These are phyloP conservation scores for Aspergillus pseudotamarii DNA, from an alignment of 2,329 filamentous ascomycete species.

Conservation along the genomic window DNA sequence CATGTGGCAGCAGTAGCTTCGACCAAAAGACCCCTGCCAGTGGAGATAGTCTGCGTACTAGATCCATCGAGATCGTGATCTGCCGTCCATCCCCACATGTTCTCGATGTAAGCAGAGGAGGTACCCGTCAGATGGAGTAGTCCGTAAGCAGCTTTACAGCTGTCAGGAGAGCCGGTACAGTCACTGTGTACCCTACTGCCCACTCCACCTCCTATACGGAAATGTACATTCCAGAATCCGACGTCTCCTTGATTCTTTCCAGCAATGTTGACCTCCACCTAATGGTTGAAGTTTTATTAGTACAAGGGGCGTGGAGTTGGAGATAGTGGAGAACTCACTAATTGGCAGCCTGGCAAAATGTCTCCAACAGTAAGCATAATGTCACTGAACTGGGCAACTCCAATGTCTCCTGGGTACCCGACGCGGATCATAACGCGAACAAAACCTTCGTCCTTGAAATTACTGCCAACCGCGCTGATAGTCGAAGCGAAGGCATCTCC, in stretches of 20 bases:
- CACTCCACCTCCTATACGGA: constrained; percentile 51
- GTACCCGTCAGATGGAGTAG: constrained; percentile 53
- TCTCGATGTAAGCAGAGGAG: constrained; percentile 57
- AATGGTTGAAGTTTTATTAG: neutral
- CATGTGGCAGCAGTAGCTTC: constrained; percentile 48
- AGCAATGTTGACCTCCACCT: constrained; percentile 55
- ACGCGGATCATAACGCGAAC: constrained; percentile 55
- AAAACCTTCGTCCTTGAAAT: constrained; percentile 46
- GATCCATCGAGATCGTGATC: constrained; percentile 53
- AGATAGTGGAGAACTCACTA: constrained; percentile 26
- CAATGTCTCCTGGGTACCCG: constrained; percentile 52
- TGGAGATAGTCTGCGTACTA: constrained; percentile 33
- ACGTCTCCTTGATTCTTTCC: constrained; percentile 52
- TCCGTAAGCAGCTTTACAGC: constrained; percentile 53
- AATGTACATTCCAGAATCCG: constrained; percentile 52
- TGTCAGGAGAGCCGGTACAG: constrained; percentile 36
- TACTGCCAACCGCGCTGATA: constrained; percentile 52
- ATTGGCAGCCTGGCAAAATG: constrained; percentile 45
- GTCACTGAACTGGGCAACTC: constrained; percentile 54
- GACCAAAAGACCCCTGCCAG: constrained; percentile 45
- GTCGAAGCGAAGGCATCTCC: constrained; percentile 56
- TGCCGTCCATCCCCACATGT: constrained; percentile 54
- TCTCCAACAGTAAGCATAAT: constrained; percentile 56
- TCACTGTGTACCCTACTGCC: constrained; percentile 42
- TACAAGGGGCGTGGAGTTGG: neutral